phyloP scores from a whole-genome alignment of 2,329 filamentous ascomycete species.

The Trichoderma koningiopsis region DNA sequence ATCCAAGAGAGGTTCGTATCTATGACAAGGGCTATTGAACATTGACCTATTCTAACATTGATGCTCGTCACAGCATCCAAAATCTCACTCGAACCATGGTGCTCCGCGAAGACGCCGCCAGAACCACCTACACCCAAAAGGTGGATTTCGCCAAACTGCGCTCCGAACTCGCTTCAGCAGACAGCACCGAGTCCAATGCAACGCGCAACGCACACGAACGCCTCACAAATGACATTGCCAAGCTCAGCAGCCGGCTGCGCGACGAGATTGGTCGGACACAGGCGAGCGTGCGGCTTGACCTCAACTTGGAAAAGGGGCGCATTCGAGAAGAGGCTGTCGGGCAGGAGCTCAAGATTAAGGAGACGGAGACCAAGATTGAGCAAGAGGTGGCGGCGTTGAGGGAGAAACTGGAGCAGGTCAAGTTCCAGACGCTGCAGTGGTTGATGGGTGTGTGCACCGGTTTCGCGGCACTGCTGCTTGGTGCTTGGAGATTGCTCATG shows the following conservation, averaged over 20 bases:
- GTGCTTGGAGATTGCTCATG: slow-evolving; percentile 72
- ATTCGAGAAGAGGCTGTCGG: slow-evolving; percentile 95
- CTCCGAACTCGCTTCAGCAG: slow-evolving; percentile 87
- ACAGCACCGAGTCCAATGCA: slow-evolving; percentile 86
- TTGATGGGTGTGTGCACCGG: slow-evolving; percentile 81
- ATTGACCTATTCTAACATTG: neutral
- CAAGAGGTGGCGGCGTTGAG: slow-evolving; percentile 90
- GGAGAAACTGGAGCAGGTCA: slow-evolving; percentile 94
- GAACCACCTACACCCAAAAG: slow-evolving; percentile 80
- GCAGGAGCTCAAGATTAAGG: slow-evolving; percentile 97
- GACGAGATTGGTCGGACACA: slow-evolving; percentile 96
- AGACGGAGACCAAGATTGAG: slow-evolving; percentile 98
- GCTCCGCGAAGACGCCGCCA: slow-evolving; percentile 86
- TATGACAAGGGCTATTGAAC: neutral
- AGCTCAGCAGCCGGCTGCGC: slow-evolving; percentile 82
- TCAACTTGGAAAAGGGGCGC: slow-evolving; percentile 95
- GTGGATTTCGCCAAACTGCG: slow-evolving; percentile 98
- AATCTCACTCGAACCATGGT: slow-evolving; percentile 98
- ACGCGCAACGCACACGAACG: slow-evolving; percentile 90
- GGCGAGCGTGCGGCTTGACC: slow-evolving; percentile 85
- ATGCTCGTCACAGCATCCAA: slow-evolving; percentile 67
- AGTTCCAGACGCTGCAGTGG: slow-evolving; percentile 98
- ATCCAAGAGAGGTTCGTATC: slow-evolving; percentile 79
- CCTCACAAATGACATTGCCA: slow-evolving; percentile 90
- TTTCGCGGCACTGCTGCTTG: slow-evolving; percentile 66